These are phyloP conservation scores for Russula lepida DNA, from an alignment of 768 basidiomycete species.

Conservation along the genomic window DNA sequence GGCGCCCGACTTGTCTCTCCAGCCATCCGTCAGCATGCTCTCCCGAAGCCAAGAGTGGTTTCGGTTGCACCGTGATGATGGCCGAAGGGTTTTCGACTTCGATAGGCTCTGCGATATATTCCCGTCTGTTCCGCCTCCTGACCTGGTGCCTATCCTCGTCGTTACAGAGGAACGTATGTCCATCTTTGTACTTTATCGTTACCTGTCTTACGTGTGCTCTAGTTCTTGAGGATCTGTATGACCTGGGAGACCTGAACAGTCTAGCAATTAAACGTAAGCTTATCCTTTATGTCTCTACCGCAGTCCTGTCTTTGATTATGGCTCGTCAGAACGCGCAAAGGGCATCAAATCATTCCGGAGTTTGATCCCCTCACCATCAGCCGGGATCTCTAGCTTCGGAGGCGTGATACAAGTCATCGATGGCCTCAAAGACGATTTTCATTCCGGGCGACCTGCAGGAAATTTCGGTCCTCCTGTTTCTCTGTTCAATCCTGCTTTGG, in stretches of 20 bases:
- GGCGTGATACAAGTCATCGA: not conserved
- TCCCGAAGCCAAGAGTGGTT: not conserved
- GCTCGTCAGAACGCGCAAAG: not conserved
- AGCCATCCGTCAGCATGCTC: not conserved
- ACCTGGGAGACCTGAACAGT: not conserved
- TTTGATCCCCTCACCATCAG: not conserved
- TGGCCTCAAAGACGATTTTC: not conserved
- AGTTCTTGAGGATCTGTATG: not conserved
- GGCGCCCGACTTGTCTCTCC: not conserved
- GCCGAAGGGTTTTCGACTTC: not conserved
- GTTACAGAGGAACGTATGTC: not conserved
- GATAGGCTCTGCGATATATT: not conserved
- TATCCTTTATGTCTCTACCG: not conserved
- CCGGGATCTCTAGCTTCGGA: not conserved
- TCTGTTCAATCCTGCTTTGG: not conserved
- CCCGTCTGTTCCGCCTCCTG: not conserved
- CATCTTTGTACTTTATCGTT: not conserved
- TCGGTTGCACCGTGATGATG: not conserved
- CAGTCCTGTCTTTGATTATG: not conserved
- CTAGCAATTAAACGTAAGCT: not conserved
- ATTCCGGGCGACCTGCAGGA: not conserved
- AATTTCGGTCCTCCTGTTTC: not conserved
- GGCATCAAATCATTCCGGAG: not conserved
- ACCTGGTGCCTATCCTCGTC: not conserved
- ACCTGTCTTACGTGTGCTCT: not conserved